These are phyloP conservation scores for Cryphonectria parasitica DNA, from an alignment of 2,329 filamentous ascomycete species.

Conservation along the genomic window DNA sequence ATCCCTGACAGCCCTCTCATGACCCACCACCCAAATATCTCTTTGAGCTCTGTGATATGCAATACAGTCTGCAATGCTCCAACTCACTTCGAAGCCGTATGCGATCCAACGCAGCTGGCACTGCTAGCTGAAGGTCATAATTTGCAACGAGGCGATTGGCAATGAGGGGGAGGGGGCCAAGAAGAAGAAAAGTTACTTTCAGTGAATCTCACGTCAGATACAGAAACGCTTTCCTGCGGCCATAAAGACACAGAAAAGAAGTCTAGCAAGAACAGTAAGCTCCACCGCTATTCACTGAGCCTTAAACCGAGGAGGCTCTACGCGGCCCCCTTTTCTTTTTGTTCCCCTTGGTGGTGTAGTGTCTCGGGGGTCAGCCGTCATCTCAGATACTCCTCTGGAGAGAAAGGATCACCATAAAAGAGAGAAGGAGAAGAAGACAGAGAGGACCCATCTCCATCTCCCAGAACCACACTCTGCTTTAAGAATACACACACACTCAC, in stretches of 20 bases:
- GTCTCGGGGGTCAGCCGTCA: neutral
- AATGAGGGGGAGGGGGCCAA: neutral
- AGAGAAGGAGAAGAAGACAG: neutral
- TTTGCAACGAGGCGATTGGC: neutral
- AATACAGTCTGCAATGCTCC: neutral
- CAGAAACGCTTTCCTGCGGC: neutral
- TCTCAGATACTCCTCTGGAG: neutral
- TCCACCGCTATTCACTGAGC: neutral
- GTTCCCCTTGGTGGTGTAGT: neutral
- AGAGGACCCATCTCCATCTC: neutral
- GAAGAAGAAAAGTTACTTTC: neutral
- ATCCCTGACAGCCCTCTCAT: neutral
- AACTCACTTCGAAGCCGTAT: neutral
- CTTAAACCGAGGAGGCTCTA: neutral
- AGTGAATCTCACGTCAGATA: constrained; percentile 10
- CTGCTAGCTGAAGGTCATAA: neutral
- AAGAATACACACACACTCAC: no score
- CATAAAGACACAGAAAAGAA: neutral
- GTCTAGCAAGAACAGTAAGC: neutral
- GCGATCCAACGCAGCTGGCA: neutral
- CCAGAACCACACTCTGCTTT: neutral
- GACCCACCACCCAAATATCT: neutral
- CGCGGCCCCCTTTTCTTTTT: neutral
- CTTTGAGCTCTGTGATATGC: neutral
- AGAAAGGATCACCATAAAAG: neutral